A percentile compares a stretch with the other conserved stretches of the same genome.
phyloP scores from a whole-genome alignment of 306 rosid species.

The Cicer cuneatum region DNA sequence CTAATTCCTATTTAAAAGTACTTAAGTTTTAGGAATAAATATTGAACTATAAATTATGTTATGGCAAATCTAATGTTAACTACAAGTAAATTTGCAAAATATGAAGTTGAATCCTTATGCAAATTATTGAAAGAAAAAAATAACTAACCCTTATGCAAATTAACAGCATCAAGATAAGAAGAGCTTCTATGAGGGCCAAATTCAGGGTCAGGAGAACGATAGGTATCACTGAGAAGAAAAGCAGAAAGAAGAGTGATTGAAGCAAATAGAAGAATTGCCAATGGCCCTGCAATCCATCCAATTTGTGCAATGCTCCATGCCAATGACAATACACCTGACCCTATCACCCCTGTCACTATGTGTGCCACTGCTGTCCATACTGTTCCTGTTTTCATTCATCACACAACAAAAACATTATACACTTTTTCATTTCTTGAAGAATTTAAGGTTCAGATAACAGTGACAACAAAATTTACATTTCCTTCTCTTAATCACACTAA shows the following conservation, averaged over 20 bases:
- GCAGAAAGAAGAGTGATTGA: conserved; percentile 52
- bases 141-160: conserved; percentile 47
- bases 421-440: too few relatives aligned
- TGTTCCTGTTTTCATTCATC: conserved; percentile 46
- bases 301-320: conserved; percentile 71
- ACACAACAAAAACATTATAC: background rate
- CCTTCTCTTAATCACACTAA: too few relatives aligned
- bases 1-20: too few relatives aligned
- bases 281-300: conserved; percentile 69
- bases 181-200: conserved; percentile 55
- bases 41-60: too few relatives aligned
- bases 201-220: conserved; percentile 62
- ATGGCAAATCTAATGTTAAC: too few relatives aligned
- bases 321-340: conserved; percentile 60
- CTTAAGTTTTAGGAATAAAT: too few relatives aligned
- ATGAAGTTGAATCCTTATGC: background rate
- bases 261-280: conserved; percentile 52
- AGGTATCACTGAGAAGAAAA: conserved; percentile 56
- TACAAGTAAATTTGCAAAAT: background rate
- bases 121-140: background rate
- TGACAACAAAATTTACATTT: too few relatives aligned
- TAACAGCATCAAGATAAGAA: conserved; percentile 57
- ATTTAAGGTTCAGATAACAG: too few relatives aligned
- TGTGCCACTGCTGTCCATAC: conserved; percentile 71
- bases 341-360: conserved; percentile 67